Conservation (phyloP, 2,329 filamentous ascomycete genomes). For the Ophiocordyceps polyrhachis-furcata region DNA sequence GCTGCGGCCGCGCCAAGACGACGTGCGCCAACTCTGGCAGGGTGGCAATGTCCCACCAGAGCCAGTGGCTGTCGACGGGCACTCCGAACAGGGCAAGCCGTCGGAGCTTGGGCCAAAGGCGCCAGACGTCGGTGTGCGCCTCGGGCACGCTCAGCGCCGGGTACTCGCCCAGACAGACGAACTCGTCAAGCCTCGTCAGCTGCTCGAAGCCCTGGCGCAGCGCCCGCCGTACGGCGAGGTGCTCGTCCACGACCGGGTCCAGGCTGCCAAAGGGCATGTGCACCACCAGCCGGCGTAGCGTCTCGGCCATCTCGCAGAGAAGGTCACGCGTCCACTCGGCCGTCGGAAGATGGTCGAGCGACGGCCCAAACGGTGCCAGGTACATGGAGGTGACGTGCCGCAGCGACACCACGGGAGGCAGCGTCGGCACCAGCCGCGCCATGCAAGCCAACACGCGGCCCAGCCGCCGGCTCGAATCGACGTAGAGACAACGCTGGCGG, state of each 20-base stretch:
- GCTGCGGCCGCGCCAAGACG: constrained; percentile 20
- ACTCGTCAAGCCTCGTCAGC: constrained; percentile 25
- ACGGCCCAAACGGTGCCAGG: constrained; percentile 17
- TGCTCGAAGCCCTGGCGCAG: constrained; percentile 25
- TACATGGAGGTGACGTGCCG: constrained; percentile 21
- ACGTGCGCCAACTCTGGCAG: constrained; percentile 20
- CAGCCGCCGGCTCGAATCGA: constrained; percentile 20
- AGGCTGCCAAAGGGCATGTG: constrained; percentile 27
- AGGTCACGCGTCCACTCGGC: constrained; percentile 22
- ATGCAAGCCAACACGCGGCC: constrained; percentile 15
- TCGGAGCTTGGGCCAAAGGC: constrained; percentile 21
- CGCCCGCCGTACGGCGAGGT: constrained; percentile 17
- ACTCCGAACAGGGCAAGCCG: constrained; percentile 24
- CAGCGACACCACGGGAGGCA: constrained; percentile 12
- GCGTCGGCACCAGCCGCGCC: constrained; percentile 11
- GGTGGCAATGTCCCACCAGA: constrained; percentile 20
- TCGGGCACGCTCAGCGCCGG: constrained; percentile 18
- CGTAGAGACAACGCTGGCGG: constrained; percentile 24
- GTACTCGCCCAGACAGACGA: constrained; percentile 27
- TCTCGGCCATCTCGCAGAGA: constrained; percentile 19
- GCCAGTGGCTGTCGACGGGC: constrained; percentile 16
- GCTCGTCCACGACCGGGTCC: constrained; percentile 20
- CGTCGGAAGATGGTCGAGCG: constrained; percentile 20
- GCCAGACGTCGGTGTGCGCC: constrained; percentile 21
- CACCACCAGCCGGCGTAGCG: constrained; percentile 25